Conservation (phyloP, 1,139 yeast genomes). For the Meyerozyma guilliermondii region DNA sequence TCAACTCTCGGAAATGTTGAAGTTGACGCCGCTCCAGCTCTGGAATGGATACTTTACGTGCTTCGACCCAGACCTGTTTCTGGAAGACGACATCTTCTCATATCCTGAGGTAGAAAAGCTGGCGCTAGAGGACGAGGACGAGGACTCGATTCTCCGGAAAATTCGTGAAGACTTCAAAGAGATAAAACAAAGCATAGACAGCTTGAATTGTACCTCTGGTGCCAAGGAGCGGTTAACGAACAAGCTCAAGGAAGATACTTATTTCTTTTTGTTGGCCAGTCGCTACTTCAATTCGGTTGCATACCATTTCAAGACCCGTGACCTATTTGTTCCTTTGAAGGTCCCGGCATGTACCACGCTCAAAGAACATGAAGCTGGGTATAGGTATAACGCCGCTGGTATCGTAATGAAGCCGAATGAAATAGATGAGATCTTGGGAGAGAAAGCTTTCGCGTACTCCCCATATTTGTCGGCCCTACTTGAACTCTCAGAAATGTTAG, state of each 20-base stretch:
- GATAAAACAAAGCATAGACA: not conserved
- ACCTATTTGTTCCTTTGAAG: not conserved
- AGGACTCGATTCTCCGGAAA: not conserved
- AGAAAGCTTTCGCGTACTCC: not conserved
- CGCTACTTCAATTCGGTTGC: constrained; percentile 1
- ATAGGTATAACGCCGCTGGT: too few relatives aligned
- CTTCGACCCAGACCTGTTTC: too few relatives aligned
- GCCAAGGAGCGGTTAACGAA: not conserved
- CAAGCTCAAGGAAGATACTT: not conserved
- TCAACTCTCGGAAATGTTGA: too few relatives aligned
- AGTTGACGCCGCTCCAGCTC: too few relatives aligned
- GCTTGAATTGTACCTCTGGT: not conserved
- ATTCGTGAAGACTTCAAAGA: not conserved
- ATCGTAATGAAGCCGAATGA: not conserved
- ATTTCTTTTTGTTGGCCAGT: not conserved
- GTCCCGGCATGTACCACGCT: too few relatives aligned
- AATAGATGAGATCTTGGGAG: not conserved
- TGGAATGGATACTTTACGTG: too few relatives aligned
- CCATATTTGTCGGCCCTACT: constrained; percentile 21
- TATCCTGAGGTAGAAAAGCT: too few relatives aligned
- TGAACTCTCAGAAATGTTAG: constrained; percentile 20
- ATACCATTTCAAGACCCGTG: not conserved
- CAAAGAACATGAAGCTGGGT: too few relatives aligned
- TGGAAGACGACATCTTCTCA: too few relatives aligned
- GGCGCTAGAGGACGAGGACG: too few relatives aligned